Base-by-base conservation (phyloP, 2,329 filamentous ascomycete species). In the Colletotrichum camelliae region DNA sequence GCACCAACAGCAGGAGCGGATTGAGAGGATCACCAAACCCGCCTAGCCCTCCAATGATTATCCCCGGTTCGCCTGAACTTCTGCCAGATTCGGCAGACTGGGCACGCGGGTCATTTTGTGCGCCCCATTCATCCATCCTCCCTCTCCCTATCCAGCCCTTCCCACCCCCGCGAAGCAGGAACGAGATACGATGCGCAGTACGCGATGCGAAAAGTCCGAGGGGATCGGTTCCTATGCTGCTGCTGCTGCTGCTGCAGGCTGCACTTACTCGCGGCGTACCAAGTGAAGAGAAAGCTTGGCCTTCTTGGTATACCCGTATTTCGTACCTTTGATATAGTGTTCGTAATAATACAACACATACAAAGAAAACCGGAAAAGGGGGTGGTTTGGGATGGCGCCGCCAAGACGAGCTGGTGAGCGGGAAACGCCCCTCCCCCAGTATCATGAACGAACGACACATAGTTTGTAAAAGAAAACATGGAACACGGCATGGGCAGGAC, bases 91-190 rank as follows among this genome's bases (percentile, higher is more conserved):
- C 24, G 35, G 67, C 29, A 98, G 94, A 77, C 96, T 96, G 60
- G 95, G 98, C 80, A 96, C 96, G 84, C 93, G 91, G 80, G 96
- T 92, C 89, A 96, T 94, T 98, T 33, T n/a, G 39, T n/a, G 39
- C 39, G 39, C 39, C 39, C 39, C 39, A 43, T 43, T n/a, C 39
- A 43, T 43, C 39, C 39, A 29, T 95, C 79, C 95, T 43, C 2
- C 89, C 88, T 69, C 89, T 69, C 89, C 89, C 12, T 13, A 13
- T 21, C 18, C 37, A 24, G 24, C 3, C 7, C 37, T 18, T 43
- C 16, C 37, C 37, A n/a, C 39, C 39, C 39, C 39, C 16, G 39
- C 39, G 39, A 43, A 43, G 39, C 39, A 43, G 39, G 18, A 43
- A 43, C 39, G 18, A n/a, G 39, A 43, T 43, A 43, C 39, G 18